Conservation (phyloP, 371 early-diverging fungal genomes). For the Capillidium rhysosporum region DNA sequence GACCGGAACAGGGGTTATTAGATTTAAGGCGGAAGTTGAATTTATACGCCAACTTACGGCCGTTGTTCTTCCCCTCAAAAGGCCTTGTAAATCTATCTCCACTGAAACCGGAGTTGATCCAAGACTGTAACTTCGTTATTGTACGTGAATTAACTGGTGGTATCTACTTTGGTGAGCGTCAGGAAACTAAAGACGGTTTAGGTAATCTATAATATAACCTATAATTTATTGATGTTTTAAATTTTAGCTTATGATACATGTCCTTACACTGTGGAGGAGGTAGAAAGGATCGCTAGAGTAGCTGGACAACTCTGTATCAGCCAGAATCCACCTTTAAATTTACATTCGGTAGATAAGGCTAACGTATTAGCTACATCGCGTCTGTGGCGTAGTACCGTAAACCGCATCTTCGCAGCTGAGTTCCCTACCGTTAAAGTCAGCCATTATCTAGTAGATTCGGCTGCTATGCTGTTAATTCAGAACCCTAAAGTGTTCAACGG, state of each 20-base stretch:
- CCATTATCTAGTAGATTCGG: slow-evolving; percentile 88
- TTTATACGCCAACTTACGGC: slow-evolving; percentile 88
- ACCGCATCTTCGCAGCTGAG: slow-evolving; percentile 62
- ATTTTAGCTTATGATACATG: slow-evolving; percentile 72
- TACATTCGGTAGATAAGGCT: slow-evolving; percentile 93
- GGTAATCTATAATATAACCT: slow-evolving; percentile 11
- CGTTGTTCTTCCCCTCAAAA: slow-evolving; percentile 80
- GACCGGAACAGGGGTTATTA: slow-evolving; percentile 88
- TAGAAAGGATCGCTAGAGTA: slow-evolving; percentile 81
- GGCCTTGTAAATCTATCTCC: slow-evolving; percentile 62
- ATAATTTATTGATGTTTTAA: background rate
- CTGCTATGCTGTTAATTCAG: slow-evolving; percentile 90
- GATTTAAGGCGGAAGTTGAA: slow-evolving; percentile 76
- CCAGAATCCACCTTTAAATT: slow-evolving; percentile 56
- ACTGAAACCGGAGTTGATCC: slow-evolving; percentile 70
- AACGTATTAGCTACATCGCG: slow-evolving; percentile 96
- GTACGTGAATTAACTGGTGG: slow-evolving; percentile 92
- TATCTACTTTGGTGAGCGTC: slow-evolving; percentile 87
- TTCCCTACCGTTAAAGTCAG: slow-evolving; percentile 64
- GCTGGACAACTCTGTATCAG: slow-evolving; percentile 65
- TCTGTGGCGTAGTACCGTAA: slow-evolving; percentile 86
- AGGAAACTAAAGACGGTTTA: slow-evolving; percentile 68
- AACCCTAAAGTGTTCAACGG: slow-evolving; percentile 81
- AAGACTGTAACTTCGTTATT: slow-evolving; percentile 75
- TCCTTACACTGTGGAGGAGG: slow-evolving; percentile 71